Evolutionary conservation across 2,329 filamentous ascomycete species (phyloP), one percentile per base, ranked within the genome.

Genomic region (Pseudopithomyces maydicus): DNA sequence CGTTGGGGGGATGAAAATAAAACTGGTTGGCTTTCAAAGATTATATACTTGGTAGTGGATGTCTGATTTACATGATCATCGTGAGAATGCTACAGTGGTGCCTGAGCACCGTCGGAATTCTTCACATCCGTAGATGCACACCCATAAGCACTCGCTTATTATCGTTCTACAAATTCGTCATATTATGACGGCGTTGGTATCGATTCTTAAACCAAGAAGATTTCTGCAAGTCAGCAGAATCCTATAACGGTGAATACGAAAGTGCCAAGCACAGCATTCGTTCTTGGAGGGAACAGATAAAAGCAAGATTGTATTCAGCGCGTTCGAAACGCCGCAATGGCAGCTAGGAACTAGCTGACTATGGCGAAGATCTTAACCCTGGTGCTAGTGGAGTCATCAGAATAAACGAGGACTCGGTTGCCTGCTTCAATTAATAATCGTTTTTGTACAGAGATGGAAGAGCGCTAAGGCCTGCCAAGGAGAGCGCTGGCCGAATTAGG

Each of bases 401-500:
- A 15, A 22, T 44, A 20, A 20, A 44, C 22, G 41, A 44, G 19
- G 19, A 19, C 5, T 26, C 12, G 7, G 7, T 14, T 44, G 20
- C 19, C 15, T 20, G 12, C 11, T 44, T 15, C 6, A 44, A 22
- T 11, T 38, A 11, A 38, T 6, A 15, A 3, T 17, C 3, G 11
- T 38, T 15, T 6, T 14, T 38, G 35, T 38, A 11, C 5, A 38
- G 14, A 17, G 35, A 38, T 38, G n/a, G 35, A 14, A 17, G 5
- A 15, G 35, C 14, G 35, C 12, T 7, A 5, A 20, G 15, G n/a
- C 20, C 3, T 20, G 47, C 47, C 47, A 50, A 50, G 47, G 22
- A 50, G 47, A 50, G 47, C 47, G 35, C 26, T 50, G 47, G 7
- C 47, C 20, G 19, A 23, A 50, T 35, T 7, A 11, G 47, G 47